Evolutionary conservation across 441 rosid genomes (phyloP).

Genomic region (Brassica balearica): DNA sequence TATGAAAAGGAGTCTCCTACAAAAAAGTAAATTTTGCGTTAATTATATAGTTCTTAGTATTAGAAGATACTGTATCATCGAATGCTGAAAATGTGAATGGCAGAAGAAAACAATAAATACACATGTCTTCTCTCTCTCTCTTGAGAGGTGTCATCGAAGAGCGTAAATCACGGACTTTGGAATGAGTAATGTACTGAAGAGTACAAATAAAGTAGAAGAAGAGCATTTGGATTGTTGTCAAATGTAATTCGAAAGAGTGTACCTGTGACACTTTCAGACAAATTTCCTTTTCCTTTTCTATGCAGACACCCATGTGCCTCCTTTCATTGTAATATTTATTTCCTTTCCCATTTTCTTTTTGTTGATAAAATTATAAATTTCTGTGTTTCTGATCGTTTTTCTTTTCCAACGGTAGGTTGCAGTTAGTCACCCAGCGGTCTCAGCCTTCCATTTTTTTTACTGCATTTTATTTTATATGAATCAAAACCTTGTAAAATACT

Average conservation of each 20-base stretch:
- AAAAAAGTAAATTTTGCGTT: background rate
- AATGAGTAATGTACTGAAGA: slow-evolving; percentile 53
- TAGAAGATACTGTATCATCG: background rate
- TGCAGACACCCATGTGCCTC: slow-evolving; percentile 58
- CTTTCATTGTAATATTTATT: slow-evolving; percentile 23
- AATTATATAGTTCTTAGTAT: background rate
- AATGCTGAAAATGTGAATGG: slow-evolving; percentile 8
- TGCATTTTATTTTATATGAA: background rate
- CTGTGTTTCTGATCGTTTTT: slow-evolving; percentile 37
- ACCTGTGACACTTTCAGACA: slow-evolving; percentile 55
- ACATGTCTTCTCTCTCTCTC: background rate
- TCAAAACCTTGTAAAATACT: slow-evolving; percentile 2
- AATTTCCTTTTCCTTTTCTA: slow-evolving; percentile 22
- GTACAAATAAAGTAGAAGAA: slow-evolving; percentile 48
- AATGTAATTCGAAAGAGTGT: slow-evolving; percentile 43
- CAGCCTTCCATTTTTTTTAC: background rate
- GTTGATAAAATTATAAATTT: slow-evolving; percentile 1
- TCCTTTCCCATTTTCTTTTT: slow-evolving; percentile 13
- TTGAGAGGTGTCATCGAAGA: slow-evolving; percentile 39
- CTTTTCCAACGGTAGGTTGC: slow-evolving; percentile 41
- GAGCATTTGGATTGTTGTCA: slow-evolving; percentile 49
- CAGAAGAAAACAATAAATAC: slow-evolving; percentile 7
- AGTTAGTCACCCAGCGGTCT: background rate
- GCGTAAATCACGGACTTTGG: slow-evolving; percentile 64
- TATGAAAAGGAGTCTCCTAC: background rate